Percentiles rank a stretch among this genome's conserved stretches.
phyloP scores from a whole-genome alignment of 805 yeast genomes.

The Spathaspora sp. region DNA sequence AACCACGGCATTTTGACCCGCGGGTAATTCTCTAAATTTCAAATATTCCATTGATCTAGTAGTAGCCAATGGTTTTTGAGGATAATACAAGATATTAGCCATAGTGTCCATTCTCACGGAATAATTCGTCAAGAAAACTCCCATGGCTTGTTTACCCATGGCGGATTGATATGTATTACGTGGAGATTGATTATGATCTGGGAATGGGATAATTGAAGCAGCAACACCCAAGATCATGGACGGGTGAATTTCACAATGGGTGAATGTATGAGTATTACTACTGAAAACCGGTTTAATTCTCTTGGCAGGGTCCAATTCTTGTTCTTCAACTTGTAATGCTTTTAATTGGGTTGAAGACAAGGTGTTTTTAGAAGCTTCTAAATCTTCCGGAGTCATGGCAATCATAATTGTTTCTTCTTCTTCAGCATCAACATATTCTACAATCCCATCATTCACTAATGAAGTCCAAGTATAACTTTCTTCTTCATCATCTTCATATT shows the following conservation, averaged over 20 bases:
- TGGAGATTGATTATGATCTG: slow-evolving; percentile 99
- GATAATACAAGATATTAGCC: slow-evolving; percentile 97
- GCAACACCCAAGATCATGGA: slow-evolving; percentile 98
- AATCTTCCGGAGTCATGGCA: slow-evolving; percentile 98
- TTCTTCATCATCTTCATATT: slow-evolving; percentile 51
- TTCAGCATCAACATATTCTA: slow-evolving; percentile 97
- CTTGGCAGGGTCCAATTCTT: slow-evolving; percentile 68
- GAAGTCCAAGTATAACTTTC: slow-evolving; percentile 81
- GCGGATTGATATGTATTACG: slow-evolving; percentile 99
- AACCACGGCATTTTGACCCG: slow-evolving; percentile 98
- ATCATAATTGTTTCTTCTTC: slow-evolving; percentile 98
- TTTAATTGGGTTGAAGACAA: slow-evolving; percentile 35
- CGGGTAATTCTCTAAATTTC: slow-evolving; percentile 96
- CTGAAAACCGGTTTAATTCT: slow-evolving; percentile 71
- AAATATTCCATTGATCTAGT: slow-evolving; percentile 97
- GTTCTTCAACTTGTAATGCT: slow-evolving; percentile 39
- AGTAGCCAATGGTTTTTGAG: slow-evolving; percentile 97
- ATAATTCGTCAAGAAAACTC: slow-evolving; percentile 93
- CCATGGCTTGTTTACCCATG: slow-evolving; percentile 99
- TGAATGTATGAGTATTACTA: slow-evolving; percentile 69
- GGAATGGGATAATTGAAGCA: slow-evolving; percentile 98
- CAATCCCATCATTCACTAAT: slow-evolving; percentile 78
- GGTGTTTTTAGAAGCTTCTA: slow-evolving; percentile 58
- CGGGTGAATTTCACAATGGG: slow-evolving; percentile 99
- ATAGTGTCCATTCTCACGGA: slow-evolving; percentile 98